These are phyloP conservation scores for Aspergillus sp. DNA, from an alignment of 2,329 filamentous ascomycete genomes.

Conservation along the genomic window DNA sequence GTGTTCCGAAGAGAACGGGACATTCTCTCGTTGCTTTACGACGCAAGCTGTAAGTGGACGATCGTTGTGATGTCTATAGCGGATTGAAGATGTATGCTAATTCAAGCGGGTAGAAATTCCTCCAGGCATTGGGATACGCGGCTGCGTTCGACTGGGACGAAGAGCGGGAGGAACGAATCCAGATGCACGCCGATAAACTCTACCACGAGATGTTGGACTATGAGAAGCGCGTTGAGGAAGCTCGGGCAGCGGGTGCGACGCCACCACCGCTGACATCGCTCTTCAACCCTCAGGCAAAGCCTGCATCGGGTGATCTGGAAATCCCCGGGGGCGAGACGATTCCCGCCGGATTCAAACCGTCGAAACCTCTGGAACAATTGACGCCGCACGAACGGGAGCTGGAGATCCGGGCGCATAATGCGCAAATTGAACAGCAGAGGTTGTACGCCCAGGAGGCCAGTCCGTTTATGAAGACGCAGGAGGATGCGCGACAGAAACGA, in stretches of 20 bases:
- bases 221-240: constrained; percentile 68
- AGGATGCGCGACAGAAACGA: constrained; percentile 35
- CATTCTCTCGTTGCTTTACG: constrained; percentile 81
- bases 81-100: constrained; percentile 5
- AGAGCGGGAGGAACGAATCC: constrained; percentile 78
- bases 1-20: constrained; percentile 73
- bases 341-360: constrained; percentile 34
- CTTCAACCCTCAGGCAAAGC: constrained; percentile 36
- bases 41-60: constrained; percentile 69
- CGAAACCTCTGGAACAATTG: constrained; percentile 39
- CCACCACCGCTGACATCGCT: constrained; percentile 44
- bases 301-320: constrained; percentile 23
- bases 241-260: constrained; percentile 42
- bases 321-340: constrained; percentile 37
- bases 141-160: constrained; percentile 62
- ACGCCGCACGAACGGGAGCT: constrained; percentile 47
- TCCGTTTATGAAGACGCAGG: constrained; percentile 36
- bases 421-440: constrained; percentile 36
- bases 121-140: constrained; percentile 87
- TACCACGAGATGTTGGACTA: constrained; percentile 85
- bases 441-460: constrained; percentile 35
- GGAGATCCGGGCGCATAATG: constrained; percentile 39
- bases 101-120: constrained; percentile 62
- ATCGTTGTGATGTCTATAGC: neutral
- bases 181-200: constrained; percentile 90